Conservation (phyloP, 169 alveolate species). For the Plasmodium coatneyi region DNA sequence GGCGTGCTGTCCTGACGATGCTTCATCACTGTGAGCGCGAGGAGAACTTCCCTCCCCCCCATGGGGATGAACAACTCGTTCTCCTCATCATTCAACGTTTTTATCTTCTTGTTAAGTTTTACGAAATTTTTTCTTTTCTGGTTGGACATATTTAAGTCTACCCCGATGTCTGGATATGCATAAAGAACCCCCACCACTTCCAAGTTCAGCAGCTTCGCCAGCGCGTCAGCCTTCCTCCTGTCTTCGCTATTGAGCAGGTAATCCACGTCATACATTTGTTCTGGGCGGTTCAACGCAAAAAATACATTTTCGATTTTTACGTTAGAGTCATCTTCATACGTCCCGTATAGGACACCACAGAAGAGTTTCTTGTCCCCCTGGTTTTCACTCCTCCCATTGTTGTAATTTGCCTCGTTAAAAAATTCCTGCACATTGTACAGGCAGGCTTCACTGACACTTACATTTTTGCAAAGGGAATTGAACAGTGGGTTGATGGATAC, state of each 20-base stretch:
- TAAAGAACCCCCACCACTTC: constrained; percentile 65
- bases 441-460: constrained; percentile 75
- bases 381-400: constrained; percentile 2
- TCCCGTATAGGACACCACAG: constrained; percentile 70
- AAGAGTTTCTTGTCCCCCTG: constrained; percentile 5
- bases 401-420: constrained; percentile 32
- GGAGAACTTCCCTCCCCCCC: constrained; percentile 73
- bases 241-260: constrained; percentile 69
- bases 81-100: constrained; percentile 52
- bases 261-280: constrained; percentile 17
- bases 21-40: constrained; percentile 48
- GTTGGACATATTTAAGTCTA: constrained; percentile 32
- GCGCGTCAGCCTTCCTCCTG: constrained; percentile 38
- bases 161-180: constrained; percentile 72
- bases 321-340: constrained; percentile 24
- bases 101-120: constrained; percentile 57
- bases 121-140: constrained; percentile 32
- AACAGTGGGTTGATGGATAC: constrained; percentile 52
- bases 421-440: constrained; percentile 52
- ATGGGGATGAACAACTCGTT: constrained; percentile 70
- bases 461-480: constrained; percentile 45
- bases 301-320: constrained; percentile 67
- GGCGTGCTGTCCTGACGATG: neutral
- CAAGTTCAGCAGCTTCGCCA: constrained; percentile 52
- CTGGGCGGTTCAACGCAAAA: constrained; percentile 27